Base-by-base conservation (phyloP, 1,284 basidiomycete species). In the Moniliophthora roreri region DNA sequence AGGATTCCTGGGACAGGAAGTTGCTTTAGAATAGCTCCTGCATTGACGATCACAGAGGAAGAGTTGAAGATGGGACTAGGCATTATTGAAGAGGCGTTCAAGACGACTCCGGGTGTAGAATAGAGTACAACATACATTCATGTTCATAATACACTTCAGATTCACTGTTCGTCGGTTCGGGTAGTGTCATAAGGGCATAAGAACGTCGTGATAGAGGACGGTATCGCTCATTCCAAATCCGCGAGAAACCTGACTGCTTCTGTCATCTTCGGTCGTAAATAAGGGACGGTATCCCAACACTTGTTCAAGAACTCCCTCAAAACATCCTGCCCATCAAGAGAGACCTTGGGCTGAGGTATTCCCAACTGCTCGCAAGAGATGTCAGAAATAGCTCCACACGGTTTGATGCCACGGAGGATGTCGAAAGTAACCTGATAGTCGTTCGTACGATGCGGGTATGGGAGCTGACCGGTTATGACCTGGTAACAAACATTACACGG, bases 21-120 rank as follows among this genome's bases (percentile, higher is more conserved):
- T 26, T 59, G 56, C 13, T 62, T 62, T 54, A 56, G 61, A 32
- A 62, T 62, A 55, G 61, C 60, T 41, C 61, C 61, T 5, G 57
- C 61, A 2, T 28, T 62, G 20, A 58, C 61, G 7, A 55, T 55
- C 13, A 62, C 61, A 0, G 49, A 60, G 49, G 56, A 57, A n/a
- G 60, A 62, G 39, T 26, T 61, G 24, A 54, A 59, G 23, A 56
- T 50, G 15, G 61, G 58, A 11, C 50, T 62, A 8, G 50, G 54
- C 0, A 61, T 61, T 36, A 61, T 62, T 6, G 56, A 58, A 42
- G 57, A 60, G 28, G 60, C 61, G 1, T 61, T 62, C 41, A 38
- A 38, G 26, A 16, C 47, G n/a, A 48, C 47, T n/a, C 47, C 47
- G 15, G 47, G 47, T 13, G 44, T 40, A 32, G 7, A 32, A 11